These are phyloP conservation scores for Zymoseptoria brevis DNA, from an alignment of 2,329 filamentous ascomycete genomes.

Conservation along the genomic window DNA sequence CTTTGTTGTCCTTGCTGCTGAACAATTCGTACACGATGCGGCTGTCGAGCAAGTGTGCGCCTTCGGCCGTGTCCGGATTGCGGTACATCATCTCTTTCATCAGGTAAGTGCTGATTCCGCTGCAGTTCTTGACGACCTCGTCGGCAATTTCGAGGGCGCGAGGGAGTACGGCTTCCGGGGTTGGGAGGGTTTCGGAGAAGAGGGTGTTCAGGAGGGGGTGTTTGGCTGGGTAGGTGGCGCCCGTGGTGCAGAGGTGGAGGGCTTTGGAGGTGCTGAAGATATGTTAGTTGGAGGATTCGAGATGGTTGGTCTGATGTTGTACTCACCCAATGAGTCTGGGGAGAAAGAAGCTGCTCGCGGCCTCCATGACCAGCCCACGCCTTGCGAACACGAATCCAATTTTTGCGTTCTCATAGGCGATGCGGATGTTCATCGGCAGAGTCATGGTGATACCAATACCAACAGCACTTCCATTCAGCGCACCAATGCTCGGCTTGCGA, in stretches of 20 bases:
- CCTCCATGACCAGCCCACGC: constrained; percentile 65
- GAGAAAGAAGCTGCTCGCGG: constrained; percentile 62
- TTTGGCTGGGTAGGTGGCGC: constrained; percentile 48
- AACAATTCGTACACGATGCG: constrained; percentile 56
- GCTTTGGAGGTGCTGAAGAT: constrained; percentile 44
- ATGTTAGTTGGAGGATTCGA: not conserved
- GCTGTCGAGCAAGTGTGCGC: constrained; percentile 62
- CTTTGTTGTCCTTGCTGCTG: constrained; percentile 53
- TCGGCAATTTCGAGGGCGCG: constrained; percentile 58
- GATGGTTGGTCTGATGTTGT: not conserved
- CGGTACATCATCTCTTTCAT: constrained; percentile 67
- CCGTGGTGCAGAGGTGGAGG: constrained; percentile 60
- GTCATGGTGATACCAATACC: constrained; percentile 54
- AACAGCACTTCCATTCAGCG: constrained; percentile 49
- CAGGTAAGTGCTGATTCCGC: constrained; percentile 53
- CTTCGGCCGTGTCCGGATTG: constrained; percentile 53
- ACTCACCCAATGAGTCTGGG: constrained; percentile 57
- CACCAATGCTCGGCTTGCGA: constrained; percentile 50
- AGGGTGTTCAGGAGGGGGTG: constrained; percentile 47
- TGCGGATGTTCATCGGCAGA: constrained; percentile 48
- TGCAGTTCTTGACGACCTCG: constrained; percentile 60
- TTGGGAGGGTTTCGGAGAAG: constrained; percentile 58
- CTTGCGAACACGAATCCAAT: constrained; percentile 68
- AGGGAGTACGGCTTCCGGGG: constrained; percentile 52
- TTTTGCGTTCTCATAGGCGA: constrained; percentile 50